These are phyloP conservation scores for Fusarium austroafricanum DNA, from an alignment of 2,329 filamentous ascomycete species.

Conservation along the genomic window DNA sequence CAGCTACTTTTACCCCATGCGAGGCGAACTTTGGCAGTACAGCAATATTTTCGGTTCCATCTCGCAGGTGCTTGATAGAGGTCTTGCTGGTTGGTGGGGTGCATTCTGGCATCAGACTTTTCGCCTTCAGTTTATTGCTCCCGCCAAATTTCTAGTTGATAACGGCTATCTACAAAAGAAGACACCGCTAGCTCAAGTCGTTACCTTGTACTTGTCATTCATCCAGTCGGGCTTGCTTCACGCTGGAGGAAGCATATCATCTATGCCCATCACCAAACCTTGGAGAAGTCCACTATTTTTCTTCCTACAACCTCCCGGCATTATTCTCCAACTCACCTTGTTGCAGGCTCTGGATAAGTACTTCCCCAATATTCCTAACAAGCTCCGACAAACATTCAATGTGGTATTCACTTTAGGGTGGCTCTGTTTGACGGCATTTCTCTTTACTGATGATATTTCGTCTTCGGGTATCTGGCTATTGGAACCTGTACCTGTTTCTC, in stretches of 20 bases:
- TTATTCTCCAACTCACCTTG: slow-evolving; percentile 67
- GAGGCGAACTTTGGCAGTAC: slow-evolving; percentile 63
- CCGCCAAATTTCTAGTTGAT: slow-evolving; percentile 61
- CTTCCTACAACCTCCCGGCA: slow-evolving; percentile 73
- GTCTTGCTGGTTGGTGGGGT: slow-evolving; percentile 85
- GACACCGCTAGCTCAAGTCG: slow-evolving; percentile 39
- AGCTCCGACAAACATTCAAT: slow-evolving; percentile 66
- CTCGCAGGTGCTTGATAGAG: slow-evolving; percentile 70
- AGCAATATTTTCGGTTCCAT: slow-evolving; percentile 68
- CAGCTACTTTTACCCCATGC: slow-evolving; percentile 63
- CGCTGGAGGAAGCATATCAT: slow-evolving; percentile 74
- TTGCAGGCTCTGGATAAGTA: slow-evolving; percentile 49
- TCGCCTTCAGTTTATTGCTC: slow-evolving; percentile 75
- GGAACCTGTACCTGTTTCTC: slow-evolving; percentile 83
- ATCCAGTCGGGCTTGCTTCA: slow-evolving; percentile 76
- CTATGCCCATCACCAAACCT: slow-evolving; percentile 64
- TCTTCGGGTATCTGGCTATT: slow-evolving; percentile 80
- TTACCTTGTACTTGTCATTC: slow-evolving; percentile 62
- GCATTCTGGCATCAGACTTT: slow-evolving; percentile 93
- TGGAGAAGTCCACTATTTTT: slow-evolving; percentile 77
- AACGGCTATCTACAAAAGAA: slow-evolving; percentile 54
- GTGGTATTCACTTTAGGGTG: slow-evolving; percentile 71
- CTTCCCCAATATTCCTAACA: slow-evolving; percentile 58
- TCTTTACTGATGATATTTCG: slow-evolving; percentile 82
- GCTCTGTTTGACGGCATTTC: slow-evolving; percentile 73